Evolutionary conservation across 345 rosid species (phyloP).

Genomic region (Schrenkiella parvula): DNA sequence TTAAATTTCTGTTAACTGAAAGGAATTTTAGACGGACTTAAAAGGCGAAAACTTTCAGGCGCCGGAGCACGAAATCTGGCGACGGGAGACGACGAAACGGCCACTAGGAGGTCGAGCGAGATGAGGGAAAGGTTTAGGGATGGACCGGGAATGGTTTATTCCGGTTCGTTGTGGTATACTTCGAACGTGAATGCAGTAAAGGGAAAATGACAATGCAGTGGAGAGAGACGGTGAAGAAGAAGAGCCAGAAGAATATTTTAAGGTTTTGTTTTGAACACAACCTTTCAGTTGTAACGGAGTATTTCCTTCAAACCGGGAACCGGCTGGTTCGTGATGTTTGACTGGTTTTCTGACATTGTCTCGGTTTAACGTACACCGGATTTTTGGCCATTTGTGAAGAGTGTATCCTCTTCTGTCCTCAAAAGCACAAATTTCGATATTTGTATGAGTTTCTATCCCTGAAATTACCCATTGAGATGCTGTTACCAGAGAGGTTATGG

Average conservation of each 20-base stretch:
- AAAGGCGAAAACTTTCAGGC: slow-evolving; percentile 4
- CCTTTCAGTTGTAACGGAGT: not conserved
- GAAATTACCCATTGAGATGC: no score
- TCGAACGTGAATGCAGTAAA: not conserved
- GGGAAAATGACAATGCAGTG: not conserved
- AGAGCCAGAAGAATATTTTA: not conserved
- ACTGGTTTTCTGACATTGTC: not conserved
- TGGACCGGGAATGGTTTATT: not conserved
- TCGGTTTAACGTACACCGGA: slow-evolving; percentile 3
- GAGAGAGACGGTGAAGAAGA: not conserved
- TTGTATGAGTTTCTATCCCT: no score
- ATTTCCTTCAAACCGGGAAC: not conserved
- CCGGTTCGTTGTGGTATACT: slow-evolving; percentile 13
- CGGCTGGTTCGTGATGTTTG: not conserved
- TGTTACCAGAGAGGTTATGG: no score
- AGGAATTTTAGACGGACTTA: not conserved
- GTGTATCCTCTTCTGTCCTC: no score
- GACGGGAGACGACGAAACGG: not conserved
- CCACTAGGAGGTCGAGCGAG: not conserved
- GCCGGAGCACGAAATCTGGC: not conserved
- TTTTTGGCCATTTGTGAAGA: not conserved
- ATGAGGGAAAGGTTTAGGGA: not conserved
- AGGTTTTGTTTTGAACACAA: slow-evolving; percentile 9
- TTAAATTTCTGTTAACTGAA: not conserved
- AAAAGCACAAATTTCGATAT: no score